These are phyloP conservation scores for Hysterium pulicare DNA, from an alignment of 2,329 filamentous ascomycete genomes.

Conservation along the genomic window DNA sequence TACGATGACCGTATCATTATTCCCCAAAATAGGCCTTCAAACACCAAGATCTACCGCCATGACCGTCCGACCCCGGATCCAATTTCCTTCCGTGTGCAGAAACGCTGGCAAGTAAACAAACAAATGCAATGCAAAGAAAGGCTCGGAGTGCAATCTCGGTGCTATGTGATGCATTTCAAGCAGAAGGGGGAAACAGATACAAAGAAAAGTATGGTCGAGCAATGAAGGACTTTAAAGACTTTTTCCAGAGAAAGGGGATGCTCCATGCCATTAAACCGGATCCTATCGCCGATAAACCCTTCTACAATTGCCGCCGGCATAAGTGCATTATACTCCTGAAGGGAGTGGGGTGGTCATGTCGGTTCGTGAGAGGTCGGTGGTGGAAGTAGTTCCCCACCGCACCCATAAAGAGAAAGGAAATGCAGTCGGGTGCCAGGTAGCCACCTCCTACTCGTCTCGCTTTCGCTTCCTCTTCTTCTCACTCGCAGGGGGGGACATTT, in stretches of 20 bases:
- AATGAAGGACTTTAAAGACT: no score
- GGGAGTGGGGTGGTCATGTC: slow-evolving; percentile 31
- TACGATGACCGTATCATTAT: slow-evolving; percentile 6
- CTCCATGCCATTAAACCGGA: slow-evolving; percentile 6
- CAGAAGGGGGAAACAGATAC: background rate
- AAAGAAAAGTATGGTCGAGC: slow-evolving; percentile 2
- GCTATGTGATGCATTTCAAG: no score
- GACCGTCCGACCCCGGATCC: no score
- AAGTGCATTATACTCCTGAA: slow-evolving; percentile 30
- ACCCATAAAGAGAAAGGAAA: slow-evolving; percentile 14
- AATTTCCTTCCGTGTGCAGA: background rate
- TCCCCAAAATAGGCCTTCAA: slow-evolving; percentile 7
- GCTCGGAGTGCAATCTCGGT: no score
- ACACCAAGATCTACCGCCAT: slow-evolving; percentile 4
- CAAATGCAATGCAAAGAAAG: no score
- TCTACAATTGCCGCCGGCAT: slow-evolving; percentile 33
- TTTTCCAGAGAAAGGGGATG: slow-evolving; percentile 3
- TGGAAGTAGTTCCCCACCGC: background rate
- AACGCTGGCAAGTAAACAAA: slow-evolving; percentile 3
- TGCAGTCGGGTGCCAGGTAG: no score
- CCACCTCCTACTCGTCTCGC: slow-evolving; percentile 54
- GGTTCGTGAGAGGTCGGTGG: slow-evolving; percentile 23
- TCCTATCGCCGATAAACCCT: slow-evolving; percentile 21
- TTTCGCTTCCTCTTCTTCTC: slow-evolving; percentile 69
- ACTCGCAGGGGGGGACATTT: slow-evolving; percentile 31